Evolutionary conservation across 805 yeast genomes (phyloP), one percentile per base, ranked within the genome.

Genomic region (Candida manassasensis): DNA sequence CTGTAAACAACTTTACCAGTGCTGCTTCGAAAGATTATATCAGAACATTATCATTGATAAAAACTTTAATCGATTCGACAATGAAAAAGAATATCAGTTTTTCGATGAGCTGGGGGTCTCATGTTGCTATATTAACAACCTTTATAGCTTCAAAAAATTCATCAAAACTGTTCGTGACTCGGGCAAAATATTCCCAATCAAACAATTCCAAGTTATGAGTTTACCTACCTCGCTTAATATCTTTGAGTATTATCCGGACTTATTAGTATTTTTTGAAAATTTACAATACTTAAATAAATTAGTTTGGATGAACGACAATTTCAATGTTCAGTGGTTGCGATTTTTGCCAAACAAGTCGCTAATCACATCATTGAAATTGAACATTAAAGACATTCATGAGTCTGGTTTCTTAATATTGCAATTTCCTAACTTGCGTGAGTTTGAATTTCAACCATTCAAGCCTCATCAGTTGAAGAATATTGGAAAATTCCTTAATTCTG

Each of bases 211-310:
- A 30, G 56, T 67, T 33, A 46, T 61, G 2, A 48, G 51, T 16
- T 43, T 72, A 4, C 77, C 76, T 0, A 72, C 69, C 40, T 64
- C 70, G 16, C 55, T 68, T 18, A 59, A 62, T 27, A 50, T 59
- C 0, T 54, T 55, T 38, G 69, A 68, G 32, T 41, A 49, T 19
- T 57, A 55, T 4, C 48, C 62, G 27, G 49, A 53, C 17, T 48
- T 71, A 6, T 33, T 42, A 4, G 35, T 38, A 4, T 60, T 59
- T 21, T 57, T 70, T 34, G 32, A 29, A 1, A 43, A 41, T 1
- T 41, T 67, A 35, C 27, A 28, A 9, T 42, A 45, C 37, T 51
- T 55, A 34, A 45, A 40, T 32, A 67, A 64, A 38, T 48, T 56
- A 29, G 48, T 52, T 29, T 70, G 58, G 69, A 45, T 39, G 21